Evolutionary conservation across 176 grass and related monocot genomes (phyloP), one percentile per base, ranked within the genome.

Genomic region (Zoysia japonica): DNA sequence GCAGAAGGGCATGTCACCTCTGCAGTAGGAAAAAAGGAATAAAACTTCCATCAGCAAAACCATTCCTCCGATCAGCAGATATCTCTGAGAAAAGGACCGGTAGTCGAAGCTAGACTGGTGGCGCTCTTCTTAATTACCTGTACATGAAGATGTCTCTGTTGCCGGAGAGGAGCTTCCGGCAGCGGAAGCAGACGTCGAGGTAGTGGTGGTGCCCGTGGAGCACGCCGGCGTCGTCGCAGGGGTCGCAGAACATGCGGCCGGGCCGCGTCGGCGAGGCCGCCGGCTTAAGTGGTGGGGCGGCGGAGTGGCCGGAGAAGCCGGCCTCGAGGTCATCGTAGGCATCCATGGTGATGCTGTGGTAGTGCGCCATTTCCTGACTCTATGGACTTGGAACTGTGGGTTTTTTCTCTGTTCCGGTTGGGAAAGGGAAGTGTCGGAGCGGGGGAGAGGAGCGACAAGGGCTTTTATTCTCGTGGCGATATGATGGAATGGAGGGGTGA

Each of bases 121-220:
- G 28, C 28, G 28, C 28, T 28, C 28, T 28, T 28, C 28, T 28
- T 28, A 28, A 28, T 53, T 73, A 97, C 93, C 88, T 93, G 87
- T 97, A 97, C 93, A 97, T 99, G 80, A 91, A 99, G 68, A 99
- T 96, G 77, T 99, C 96, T 43, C 48, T 86, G 86, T 96, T 93
- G 0, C 79, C 81, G 43, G 79, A 63, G 54, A 99, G 86, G 20
- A 86, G 86, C 74, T 81, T 93, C 59, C 89, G 86, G 88, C 96
- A 99, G 13, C 79, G 80, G 84, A 90, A 99, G 91, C 96, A 99
- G 45, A 88, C 63, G 76, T 96, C 92, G 38, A 99, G 90, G 82
- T 78, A 99, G 79, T 99, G 90, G 87, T 74, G 88, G 82, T 83
- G 86, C 28, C 88, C 88, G 80, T 72, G 86, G 15, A 71, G 74